Percentiles rank a stretch among this genome's conserved stretches.
These are phyloP conservation scores for Bipolaris zeicola DNA, from an alignment of 2,329 filamentous ascomycete genomes.

Conservation along the genomic window DNA sequence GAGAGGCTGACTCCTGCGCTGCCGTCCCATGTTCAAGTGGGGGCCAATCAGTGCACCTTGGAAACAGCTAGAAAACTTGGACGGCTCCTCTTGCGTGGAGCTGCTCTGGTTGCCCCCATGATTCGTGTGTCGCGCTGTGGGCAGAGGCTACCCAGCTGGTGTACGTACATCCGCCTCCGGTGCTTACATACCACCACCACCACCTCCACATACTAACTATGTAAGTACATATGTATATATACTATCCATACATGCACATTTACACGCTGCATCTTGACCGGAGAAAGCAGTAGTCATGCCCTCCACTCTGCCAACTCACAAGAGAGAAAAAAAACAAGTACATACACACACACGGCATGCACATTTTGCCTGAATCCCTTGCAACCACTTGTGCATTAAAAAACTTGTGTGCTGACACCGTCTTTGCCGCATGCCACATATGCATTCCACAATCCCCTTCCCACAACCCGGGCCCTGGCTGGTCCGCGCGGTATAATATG, in stretches of 20 bases:
- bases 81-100: conserved; percentile 17
- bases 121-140: conserved; percentile 35
- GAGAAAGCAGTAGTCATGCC: neutral
- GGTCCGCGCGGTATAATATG: conserved; percentile 10
- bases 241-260: conserved; percentile 1
- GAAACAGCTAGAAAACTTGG: conserved; percentile 45
- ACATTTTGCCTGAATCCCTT: conserved; percentile 25
- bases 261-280: too few species aligned
- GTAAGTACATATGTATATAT: conserved; percentile 9
- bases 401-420: conserved; percentile 14
- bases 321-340: too few species aligned
- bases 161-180: too few species aligned
- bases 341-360: too few species aligned
- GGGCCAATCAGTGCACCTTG: conserved; percentile 38
- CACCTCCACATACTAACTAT: neutral
- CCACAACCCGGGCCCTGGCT: conserved; percentile 3
- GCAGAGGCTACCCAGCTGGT: neutral
- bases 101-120: conserved; percentile 20
- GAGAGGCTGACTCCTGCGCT: conserved; percentile 17
- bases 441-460: conserved; percentile 16
- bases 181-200: too few species aligned
- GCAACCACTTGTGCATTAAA: conserved; percentile 16
- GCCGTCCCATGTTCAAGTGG: conserved; percentile 15
- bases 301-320: neutral
- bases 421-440: conserved; percentile 5